A percentile compares a stretch with the other conserved stretches of the same genome.
Evolutionary conservation across 495 filamentous ascomycete genomes (phyloP).

Genomic region (Hypoxylon crocopeplum): DNA sequence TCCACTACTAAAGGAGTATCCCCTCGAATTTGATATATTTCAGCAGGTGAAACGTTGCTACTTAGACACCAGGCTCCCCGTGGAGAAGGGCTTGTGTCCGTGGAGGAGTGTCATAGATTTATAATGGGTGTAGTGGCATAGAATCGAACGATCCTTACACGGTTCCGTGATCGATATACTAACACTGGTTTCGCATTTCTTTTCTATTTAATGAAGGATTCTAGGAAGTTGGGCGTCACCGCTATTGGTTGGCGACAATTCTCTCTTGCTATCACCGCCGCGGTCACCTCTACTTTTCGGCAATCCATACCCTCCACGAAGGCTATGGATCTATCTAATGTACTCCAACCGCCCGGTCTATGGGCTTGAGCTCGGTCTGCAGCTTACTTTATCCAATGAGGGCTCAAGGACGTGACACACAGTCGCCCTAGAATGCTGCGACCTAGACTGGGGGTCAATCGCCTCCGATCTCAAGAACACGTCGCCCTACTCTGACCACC

Average conservation of each 20-base stretch:
- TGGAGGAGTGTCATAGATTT: too few relatives aligned
- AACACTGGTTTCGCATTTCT: too few relatives aligned
- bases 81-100: too few relatives aligned
- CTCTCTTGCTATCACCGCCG: background rate
- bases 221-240: conserved; percentile 10
- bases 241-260: background rate
- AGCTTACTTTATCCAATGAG: background rate
- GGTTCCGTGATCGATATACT: background rate
- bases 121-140: too few relatives aligned
- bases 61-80: too few relatives aligned
- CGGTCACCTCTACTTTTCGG: background rate
- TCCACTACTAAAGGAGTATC: too few relatives aligned
- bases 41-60: too few relatives aligned
- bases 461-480: background rate
- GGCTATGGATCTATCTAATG: too few relatives aligned
- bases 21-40: too few relatives aligned
- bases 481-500: conserved; percentile 1
- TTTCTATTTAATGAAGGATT: background rate
- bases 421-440: background rate
- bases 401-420: background rate
- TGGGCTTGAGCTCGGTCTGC: too few relatives aligned
- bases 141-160: too few relatives aligned
- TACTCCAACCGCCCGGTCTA: background rate
- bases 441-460: background rate
- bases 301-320: background rate